phyloP scores from a whole-genome alignment of 768 basidiomycete genomes.

The Antrodiella citrinella region DNA sequence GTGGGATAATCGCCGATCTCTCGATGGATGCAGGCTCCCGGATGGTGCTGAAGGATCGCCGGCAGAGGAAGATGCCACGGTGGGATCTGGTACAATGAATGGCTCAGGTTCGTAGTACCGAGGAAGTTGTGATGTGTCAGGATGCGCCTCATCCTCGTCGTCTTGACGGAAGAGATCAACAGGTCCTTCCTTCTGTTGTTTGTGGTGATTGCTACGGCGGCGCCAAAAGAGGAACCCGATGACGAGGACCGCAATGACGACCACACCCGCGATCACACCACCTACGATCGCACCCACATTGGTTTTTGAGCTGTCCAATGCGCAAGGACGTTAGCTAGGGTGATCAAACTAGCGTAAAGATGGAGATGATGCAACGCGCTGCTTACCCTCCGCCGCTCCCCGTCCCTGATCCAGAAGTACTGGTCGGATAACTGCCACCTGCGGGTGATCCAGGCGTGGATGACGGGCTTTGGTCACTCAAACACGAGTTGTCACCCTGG shows the following conservation, averaged over 20 bases:
- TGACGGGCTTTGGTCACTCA: constrained; percentile 56
- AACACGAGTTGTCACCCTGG: constrained; percentile 47
- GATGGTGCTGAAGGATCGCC: constrained; percentile 18
- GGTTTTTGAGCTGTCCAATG: constrained; percentile 9
- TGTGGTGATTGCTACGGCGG: constrained; percentile 32
- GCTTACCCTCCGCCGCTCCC: constrained; percentile 20
- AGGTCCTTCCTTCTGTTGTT: constrained; percentile 44
- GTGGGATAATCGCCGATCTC: constrained; percentile 16
- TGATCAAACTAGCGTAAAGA: constrained; percentile 1
- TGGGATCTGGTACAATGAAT: constrained; percentile 62
- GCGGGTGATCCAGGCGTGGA: constrained; percentile 74
- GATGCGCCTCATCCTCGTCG: constrained; percentile 42
- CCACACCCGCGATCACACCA: constrained; percentile 53
- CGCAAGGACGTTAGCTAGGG: constrained; percentile 29
- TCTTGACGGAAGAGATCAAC: constrained; percentile 56
- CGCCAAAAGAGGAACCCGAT: constrained; percentile 43
- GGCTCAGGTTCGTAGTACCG: constrained; percentile 73
- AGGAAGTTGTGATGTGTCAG: constrained; percentile 42
- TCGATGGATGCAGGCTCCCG: constrained; percentile 8
- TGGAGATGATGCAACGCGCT: constrained; percentile 1
- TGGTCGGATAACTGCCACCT: constrained; percentile 63
- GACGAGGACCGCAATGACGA: constrained; percentile 35
- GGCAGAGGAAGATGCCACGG: constrained; percentile 32
- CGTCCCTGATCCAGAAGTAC: constrained; percentile 29
- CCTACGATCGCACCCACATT: too few species aligned